Evolutionary conservation across 495 filamentous ascomycete genomes (phyloP).

Genomic region (Lasiosphaeria ovina): DNA sequence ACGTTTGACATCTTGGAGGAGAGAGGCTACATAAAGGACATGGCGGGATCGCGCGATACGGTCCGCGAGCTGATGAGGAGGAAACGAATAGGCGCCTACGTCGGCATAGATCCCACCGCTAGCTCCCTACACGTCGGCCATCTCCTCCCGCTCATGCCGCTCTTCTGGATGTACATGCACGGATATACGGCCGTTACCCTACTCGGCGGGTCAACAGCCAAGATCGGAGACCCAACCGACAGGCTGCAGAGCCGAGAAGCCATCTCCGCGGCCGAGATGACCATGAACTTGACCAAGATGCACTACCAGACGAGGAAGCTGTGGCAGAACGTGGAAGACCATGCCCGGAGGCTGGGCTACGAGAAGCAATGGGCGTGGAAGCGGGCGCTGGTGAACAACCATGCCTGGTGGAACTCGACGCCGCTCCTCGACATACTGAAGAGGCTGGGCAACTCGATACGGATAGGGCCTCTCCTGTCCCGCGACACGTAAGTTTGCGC

Average conservation of each 20-base stretch:
- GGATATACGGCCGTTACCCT: slow-evolving; percentile 73
- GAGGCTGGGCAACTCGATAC: slow-evolving; percentile 65
- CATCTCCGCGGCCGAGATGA: slow-evolving; percentile 52
- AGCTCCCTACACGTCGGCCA: slow-evolving; percentile 89
- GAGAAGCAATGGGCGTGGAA: slow-evolving; percentile 58
- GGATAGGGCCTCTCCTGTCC: slow-evolving; percentile 82
- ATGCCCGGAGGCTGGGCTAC: slow-evolving; percentile 62
- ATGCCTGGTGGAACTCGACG: slow-evolving; percentile 69
- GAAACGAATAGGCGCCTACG: slow-evolving; percentile 75
- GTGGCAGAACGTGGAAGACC: slow-evolving; percentile 65
- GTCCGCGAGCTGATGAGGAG: slow-evolving; percentile 67
- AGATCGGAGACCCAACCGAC: slow-evolving; percentile 85
- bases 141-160: slow-evolving; percentile 87
- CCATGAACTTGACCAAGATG: slow-evolving; percentile 71
- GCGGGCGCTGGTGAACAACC: slow-evolving; percentile 72
- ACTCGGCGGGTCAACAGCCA: slow-evolving; percentile 80
- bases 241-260: slow-evolving; percentile 64
- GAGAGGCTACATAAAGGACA: slow-evolving; percentile 73
- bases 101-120: slow-evolving; percentile 90
- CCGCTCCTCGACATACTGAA: slow-evolving; percentile 69
- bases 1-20: slow-evolving; percentile 73
- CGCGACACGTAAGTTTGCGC: slow-evolving; percentile 73
- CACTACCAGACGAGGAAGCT: slow-evolving; percentile 77
- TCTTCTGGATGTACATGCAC: slow-evolving; percentile 90
- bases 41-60: slow-evolving; percentile 69